Base-by-base conservation (phyloP, 257 asterid genomes). In the Jasminum sambac region DNA sequence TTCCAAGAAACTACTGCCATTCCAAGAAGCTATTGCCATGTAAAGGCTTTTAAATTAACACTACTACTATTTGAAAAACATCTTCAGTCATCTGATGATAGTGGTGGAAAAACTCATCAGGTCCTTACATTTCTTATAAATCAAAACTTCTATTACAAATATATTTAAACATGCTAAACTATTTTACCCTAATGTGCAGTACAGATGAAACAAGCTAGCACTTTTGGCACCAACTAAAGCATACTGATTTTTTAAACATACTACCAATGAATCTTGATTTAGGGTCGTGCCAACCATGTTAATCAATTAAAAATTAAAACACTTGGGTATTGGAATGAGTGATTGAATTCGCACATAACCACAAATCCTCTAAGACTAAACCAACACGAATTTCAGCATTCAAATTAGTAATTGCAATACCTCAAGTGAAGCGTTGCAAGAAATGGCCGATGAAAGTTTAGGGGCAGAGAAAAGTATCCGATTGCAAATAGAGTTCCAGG, bases 401-500 rank as follows among this genome's bases (percentile, higher is more conserved):
- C 23, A 5, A 48, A 48, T 48, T 17, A 16, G 6, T 19, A 52
- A 52, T 52, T 21, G 23, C 34, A 23, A 11, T 55, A 90, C 96
- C 85, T 87, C 71, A 40, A 84, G 89, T 36, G 83, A 79, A 50
- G 82, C 74, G 65, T 81, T 86, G 64, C 79, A 82, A 63, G 98
- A 90, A 60, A 87, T 70, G 38, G 95, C 95, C 34, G 90, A 90
- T 42, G 86, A 65, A 70, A 92, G 86, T 21, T 85, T 88, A 2
- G 97, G 97, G 16, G 65, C 64, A 59, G 94, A 84, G 60, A 93
- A 88, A 74, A 90, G 70, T 12, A 55, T 19, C 16, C 85, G 82
- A 8, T 74, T 69, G 89, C 88, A 84, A 65, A 85, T 57, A 57
- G 83, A 73, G 75, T 77, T 90, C 97, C 98, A 92, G 13, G 84